Percentiles rank a stretch among this genome's conserved stretches.
phyloP scores from a whole-genome alignment of 2,329 filamentous ascomycete genomes.

The Trichoderma simmonsii region DNA sequence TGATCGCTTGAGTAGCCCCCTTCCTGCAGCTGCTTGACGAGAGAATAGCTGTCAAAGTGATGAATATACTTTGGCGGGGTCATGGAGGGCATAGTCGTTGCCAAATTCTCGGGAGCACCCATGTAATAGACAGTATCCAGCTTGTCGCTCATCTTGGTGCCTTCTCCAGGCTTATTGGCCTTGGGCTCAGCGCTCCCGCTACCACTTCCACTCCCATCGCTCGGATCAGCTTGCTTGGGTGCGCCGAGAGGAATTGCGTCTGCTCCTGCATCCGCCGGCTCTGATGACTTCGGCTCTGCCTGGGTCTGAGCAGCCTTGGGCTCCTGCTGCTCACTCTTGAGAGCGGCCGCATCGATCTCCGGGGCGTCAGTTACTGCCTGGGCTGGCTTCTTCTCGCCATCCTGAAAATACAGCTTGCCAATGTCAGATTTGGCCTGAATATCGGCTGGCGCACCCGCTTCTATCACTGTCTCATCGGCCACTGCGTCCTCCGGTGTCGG shows the following conservation, averaged over 20 bases:
- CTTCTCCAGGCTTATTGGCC: neutral
- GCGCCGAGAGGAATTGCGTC: neutral
- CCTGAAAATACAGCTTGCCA: conserved; percentile 9
- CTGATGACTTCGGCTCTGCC: neutral
- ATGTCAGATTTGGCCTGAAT: conserved; percentile 2
- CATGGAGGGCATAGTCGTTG: conserved; percentile 61
- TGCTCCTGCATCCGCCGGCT: neutral
- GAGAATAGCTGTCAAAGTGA: conserved; percentile 91
- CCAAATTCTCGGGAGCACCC: conserved; percentile 39
- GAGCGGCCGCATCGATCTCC: neutral
- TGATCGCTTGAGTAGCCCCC: conserved; percentile 72
- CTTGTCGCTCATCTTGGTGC: conserved; percentile 22
- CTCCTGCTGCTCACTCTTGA: neutral
- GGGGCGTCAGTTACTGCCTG: conserved; percentile 4
- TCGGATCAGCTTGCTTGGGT: neutral
- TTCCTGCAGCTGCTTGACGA: conserved; percentile 76
- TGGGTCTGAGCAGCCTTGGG: neutral
- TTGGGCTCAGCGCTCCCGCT: neutral
- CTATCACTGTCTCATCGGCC: neutral
- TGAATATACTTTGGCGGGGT: conserved; percentile 80
- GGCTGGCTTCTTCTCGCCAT: neutral
- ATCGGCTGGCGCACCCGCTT: neutral
- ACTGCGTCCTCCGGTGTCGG: neutral
- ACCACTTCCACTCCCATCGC: neutral
- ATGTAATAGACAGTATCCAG: conserved; percentile 52